These are phyloP conservation scores for Hagleromyces aurorensis DNA, from an alignment of 805 yeast species.

Conservation along the genomic window DNA sequence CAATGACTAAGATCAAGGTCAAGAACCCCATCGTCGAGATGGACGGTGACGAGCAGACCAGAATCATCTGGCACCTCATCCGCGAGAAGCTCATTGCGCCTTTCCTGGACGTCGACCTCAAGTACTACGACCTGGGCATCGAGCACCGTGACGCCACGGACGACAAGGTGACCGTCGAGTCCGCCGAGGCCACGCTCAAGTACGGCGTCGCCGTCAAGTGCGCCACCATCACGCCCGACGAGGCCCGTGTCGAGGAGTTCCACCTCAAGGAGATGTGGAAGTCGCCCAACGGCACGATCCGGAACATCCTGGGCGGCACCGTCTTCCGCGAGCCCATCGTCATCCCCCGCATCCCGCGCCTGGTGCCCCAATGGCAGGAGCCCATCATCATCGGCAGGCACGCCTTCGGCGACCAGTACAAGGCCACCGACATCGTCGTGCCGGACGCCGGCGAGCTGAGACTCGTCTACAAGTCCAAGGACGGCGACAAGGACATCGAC, in stretches of 20 bases:
- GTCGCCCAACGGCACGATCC: constrained; percentile 94
- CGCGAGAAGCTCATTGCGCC: constrained; percentile 81
- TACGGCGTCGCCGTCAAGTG: constrained; percentile 94
- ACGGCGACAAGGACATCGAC: constrained; percentile 21
- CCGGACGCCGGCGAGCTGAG: constrained; percentile 75
- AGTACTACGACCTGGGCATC: constrained; percentile 87
- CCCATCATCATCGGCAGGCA: constrained; percentile 97
- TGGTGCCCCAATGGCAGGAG: constrained; percentile 87
- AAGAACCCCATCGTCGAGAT: constrained; percentile 87
- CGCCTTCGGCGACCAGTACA: constrained; percentile 95
- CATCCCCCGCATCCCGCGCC: constrained; percentile 78
- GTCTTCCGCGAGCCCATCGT: constrained; percentile 96
- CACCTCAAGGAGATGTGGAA: constrained; percentile 92
- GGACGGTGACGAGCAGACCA: constrained; percentile 97
- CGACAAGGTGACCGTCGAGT: constrained; percentile 81
- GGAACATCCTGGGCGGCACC: constrained; percentile 93
- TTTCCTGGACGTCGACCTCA: constrained; percentile 76
- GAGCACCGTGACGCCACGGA: constrained; percentile 80
- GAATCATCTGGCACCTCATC: constrained; percentile 91
- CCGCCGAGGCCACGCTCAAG: constrained; percentile 82
- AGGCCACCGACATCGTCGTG: constrained; percentile 78
- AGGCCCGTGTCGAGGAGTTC: constrained; percentile 89
- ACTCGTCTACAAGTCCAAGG: constrained; percentile 64
- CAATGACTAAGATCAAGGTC: constrained; percentile 61
- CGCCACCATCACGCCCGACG: constrained; percentile 98